Conservation (phyloP, 768 basidiomycete genomes). For the Termitomyces sp. region DNA sequence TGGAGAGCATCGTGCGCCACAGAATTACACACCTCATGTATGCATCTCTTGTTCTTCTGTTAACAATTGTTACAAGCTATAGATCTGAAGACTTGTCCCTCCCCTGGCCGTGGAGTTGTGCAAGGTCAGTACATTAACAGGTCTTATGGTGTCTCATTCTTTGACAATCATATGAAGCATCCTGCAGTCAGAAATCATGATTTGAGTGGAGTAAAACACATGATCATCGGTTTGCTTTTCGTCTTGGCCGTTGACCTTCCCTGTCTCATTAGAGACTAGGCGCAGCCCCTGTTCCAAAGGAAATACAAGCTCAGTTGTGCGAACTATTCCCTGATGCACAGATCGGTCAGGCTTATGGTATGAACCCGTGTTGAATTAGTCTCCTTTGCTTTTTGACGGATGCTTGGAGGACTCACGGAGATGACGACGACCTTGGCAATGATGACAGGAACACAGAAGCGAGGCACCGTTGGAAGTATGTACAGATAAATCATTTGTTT, state of each 20-base stretch:
- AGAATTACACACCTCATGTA: conserved; percentile 38
- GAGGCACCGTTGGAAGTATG: conserved; percentile 34
- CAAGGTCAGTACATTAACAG: conserved; percentile 30
- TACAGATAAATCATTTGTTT: neutral
- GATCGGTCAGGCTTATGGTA: conserved; percentile 63
- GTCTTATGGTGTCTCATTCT: neutral
- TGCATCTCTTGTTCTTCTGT: neutral
- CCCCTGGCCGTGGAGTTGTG: conserved; percentile 44
- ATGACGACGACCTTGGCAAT: conserved; percentile 42
- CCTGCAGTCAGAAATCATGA: conserved; percentile 38
- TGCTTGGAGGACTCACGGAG: conserved; percentile 22
- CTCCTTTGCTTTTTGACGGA: neutral
- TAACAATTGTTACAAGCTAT: neutral
- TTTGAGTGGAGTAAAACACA: conserved; percentile 31
- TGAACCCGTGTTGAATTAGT: neutral
- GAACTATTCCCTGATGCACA: conserved; percentile 41
- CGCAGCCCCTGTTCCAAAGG: conserved; percentile 53
- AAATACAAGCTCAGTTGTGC: conserved; percentile 41
- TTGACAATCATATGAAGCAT: conserved; percentile 17
- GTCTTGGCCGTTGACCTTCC: conserved; percentile 7
- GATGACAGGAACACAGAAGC: conserved; percentile 34
- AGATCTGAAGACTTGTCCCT: conserved; percentile 33
- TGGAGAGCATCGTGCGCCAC: conserved; percentile 40
- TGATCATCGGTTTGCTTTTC: conserved; percentile 34
- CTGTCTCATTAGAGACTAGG: conserved; percentile 25